Evolutionary conservation across 2,329 filamentous ascomycete species (phyloP).

Genomic region (Fusarium foetens): DNA sequence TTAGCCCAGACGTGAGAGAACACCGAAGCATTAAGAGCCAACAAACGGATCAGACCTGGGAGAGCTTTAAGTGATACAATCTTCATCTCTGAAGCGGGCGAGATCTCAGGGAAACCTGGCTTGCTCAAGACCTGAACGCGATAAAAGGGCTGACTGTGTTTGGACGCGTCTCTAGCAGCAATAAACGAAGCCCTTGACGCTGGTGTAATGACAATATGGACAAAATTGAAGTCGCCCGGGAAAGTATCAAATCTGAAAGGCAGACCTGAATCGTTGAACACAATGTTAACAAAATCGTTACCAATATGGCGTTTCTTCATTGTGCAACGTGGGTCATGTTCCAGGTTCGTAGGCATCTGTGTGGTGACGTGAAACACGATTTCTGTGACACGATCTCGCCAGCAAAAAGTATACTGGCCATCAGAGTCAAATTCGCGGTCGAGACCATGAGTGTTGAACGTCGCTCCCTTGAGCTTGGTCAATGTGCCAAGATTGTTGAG

Average conservation of each 20-base stretch:
- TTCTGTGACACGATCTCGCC: conserved; percentile 94
- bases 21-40: conserved; percentile 92
- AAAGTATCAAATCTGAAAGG: conserved; percentile 93
- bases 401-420: conserved; percentile 89
- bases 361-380: conserved; percentile 96
- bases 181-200: conserved; percentile 82
- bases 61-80: conserved; percentile 86
- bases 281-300: conserved; percentile 97
- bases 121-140: conserved; percentile 90
- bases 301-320: conserved; percentile 95
- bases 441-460: conserved; percentile 92
- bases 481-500: conserved; percentile 83
- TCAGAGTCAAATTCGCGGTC: conserved; percentile 82
- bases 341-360: conserved; percentile 92
- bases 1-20: conserved; percentile 92
- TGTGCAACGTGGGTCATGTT: conserved; percentile 78
- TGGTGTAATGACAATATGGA: conserved; percentile 95
- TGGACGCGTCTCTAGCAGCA: conserved; percentile 62
- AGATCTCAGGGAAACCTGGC: conserved; percentile 89
- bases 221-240: conserved; percentile 93
- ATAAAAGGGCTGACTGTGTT: conserved; percentile 72
- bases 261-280: conserved; percentile 95
- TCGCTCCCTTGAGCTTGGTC: conserved; percentile 81
- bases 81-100: conserved; percentile 87
- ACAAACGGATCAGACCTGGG: conserved; percentile 84